Evolutionary conservation across 31 red algal species (phyloP).

Genomic region (Odonthalia washingtoniensis): DNA sequence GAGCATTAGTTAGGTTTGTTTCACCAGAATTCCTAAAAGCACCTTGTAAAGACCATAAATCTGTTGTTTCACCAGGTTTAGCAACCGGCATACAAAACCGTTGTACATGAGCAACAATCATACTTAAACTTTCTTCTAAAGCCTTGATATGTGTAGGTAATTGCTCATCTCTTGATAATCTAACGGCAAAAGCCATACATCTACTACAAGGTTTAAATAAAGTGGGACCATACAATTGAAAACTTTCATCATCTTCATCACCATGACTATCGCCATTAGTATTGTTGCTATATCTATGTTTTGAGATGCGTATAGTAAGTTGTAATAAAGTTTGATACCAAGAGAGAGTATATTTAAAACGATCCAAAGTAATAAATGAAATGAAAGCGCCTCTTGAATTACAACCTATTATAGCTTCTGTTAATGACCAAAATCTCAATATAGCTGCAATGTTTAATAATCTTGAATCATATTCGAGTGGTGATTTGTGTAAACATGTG

Average conservation of each 20-base stretch:
- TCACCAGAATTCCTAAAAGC: slow-evolving; percentile 56
- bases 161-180: slow-evolving; percentile 38
- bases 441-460: slow-evolving; percentile 62
- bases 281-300: no score
- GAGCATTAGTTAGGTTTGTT: no score
- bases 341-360: slow-evolving; percentile 65
- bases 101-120: slow-evolving; percentile 66
- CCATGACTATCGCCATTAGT: no score
- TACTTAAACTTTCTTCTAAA: slow-evolving; percentile 58
- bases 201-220: slow-evolving; percentile 63
- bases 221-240: slow-evolving; percentile 56
- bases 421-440: slow-evolving; percentile 58
- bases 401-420: slow-evolving; percentile 64
- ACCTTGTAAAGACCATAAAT: slow-evolving; percentile 64
- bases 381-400: slow-evolving; percentile 60
- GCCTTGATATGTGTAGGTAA: slow-evolving; percentile 36
- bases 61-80: slow-evolving; percentile 46
- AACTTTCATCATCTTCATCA: slow-evolving; percentile 49
- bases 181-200: slow-evolving; percentile 39
- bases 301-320: slow-evolving; percentile 56
- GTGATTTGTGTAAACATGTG: slow-evolving; percentile 48
- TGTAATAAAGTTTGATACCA: slow-evolving; percentile 74
- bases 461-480: no score
- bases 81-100: slow-evolving; percentile 52
- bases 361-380: slow-evolving; percentile 67